A percentile compares a stretch with the other conserved stretches of the same genome.
Conservation (phyloP, 2,329 filamentous ascomycete species). For the Chaetoscypha palmicola region DNA sequence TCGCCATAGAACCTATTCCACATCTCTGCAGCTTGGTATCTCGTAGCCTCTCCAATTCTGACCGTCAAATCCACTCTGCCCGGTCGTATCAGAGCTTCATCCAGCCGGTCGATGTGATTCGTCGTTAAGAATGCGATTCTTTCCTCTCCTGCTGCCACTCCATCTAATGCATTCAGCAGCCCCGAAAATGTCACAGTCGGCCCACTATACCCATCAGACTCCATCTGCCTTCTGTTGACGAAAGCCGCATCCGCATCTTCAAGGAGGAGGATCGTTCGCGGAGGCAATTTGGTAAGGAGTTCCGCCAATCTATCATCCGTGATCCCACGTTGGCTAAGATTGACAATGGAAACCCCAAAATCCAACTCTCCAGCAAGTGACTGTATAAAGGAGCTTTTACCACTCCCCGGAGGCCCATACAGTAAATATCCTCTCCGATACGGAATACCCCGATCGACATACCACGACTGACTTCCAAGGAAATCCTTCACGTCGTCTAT, state of each 20-base stretch:
- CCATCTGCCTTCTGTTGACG: slow-evolving; percentile 53
- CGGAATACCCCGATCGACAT: slow-evolving; percentile 67
- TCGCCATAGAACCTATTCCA: slow-evolving; percentile 96
- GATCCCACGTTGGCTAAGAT: slow-evolving; percentile 38
- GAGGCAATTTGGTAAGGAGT: slow-evolving; percentile 45
- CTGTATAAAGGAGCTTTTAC: slow-evolving; percentile 91
- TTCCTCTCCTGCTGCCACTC: slow-evolving; percentile 91
- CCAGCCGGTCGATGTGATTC: slow-evolving; percentile 81
- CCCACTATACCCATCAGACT: slow-evolving; percentile 26
- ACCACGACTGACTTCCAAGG: slow-evolving; percentile 73
- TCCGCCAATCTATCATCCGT: slow-evolving; percentile 53
- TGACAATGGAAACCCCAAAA: slow-evolving; percentile 46
- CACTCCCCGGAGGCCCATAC: slow-evolving; percentile 67
- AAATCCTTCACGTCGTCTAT: slow-evolving; percentile 46
- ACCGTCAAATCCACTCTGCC: slow-evolving; percentile 92
- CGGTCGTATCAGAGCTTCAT: slow-evolving; percentile 82
- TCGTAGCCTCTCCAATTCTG: slow-evolving; percentile 78
- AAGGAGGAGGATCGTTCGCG: slow-evolving; percentile 47
- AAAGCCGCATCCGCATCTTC: slow-evolving; percentile 49
- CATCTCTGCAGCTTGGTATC: slow-evolving; percentile 76
- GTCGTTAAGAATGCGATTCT: slow-evolving; percentile 92
- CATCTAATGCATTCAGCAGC: slow-evolving; percentile 77
- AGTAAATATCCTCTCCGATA: slow-evolving; percentile 74
- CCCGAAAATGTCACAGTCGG: slow-evolving; percentile 72
- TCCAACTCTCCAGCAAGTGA: slow-evolving; percentile 68